phyloP scores from a whole-genome alignment of 805 yeast species.

The Candida krabiensis region DNA sequence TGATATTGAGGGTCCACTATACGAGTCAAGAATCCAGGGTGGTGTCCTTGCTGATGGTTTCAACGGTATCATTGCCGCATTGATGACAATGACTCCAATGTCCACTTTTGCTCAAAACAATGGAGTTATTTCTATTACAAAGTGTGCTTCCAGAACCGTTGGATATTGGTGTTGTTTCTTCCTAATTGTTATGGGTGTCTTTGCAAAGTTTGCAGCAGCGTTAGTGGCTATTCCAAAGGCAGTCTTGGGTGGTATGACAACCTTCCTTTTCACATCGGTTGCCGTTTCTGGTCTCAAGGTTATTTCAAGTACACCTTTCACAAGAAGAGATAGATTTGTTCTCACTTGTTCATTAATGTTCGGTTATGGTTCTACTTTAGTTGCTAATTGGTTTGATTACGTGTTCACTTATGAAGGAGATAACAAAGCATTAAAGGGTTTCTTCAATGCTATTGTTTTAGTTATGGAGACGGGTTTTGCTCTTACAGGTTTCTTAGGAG shows the following conservation, averaged over 20 bases:
- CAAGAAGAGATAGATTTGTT: constrained; percentile 57
- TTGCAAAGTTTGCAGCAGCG: constrained; percentile 88
- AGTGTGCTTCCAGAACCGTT: constrained; percentile 81
- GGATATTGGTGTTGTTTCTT: constrained; percentile 60
- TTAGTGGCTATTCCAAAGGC: constrained; percentile 77
- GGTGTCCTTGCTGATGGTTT: constrained; percentile 89
- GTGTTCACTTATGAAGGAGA: constrained; percentile 52
- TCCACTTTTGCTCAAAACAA: constrained; percentile 94
- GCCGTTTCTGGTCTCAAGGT: constrained; percentile 60
- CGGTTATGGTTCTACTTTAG: constrained; percentile 51
- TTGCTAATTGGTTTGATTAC: constrained; percentile 45
- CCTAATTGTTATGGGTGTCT: constrained; percentile 81
- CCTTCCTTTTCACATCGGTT: constrained; percentile 55
- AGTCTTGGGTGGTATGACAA: constrained; percentile 84
- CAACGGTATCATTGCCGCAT: constrained; percentile 73
- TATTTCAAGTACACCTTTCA: constrained; percentile 52
- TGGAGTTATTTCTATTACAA: constrained; percentile 90
- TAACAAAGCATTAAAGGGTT: constrained; percentile 45
- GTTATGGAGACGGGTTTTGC: constrained; percentile 62
- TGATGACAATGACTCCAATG: constrained; percentile 85
- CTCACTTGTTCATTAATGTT: constrained; percentile 52
- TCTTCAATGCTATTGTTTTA: constrained; percentile 51
- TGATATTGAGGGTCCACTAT: constrained; percentile 77
- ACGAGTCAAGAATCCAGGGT: constrained; percentile 88
- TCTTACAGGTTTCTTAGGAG: constrained; percentile 53